A percentile compares a stretch with the other conserved stretches of the same genome.
Evolutionary conservation across 352 stramenopile genomes (phyloP).

Genomic region (Phytopythium litorale): DNA sequence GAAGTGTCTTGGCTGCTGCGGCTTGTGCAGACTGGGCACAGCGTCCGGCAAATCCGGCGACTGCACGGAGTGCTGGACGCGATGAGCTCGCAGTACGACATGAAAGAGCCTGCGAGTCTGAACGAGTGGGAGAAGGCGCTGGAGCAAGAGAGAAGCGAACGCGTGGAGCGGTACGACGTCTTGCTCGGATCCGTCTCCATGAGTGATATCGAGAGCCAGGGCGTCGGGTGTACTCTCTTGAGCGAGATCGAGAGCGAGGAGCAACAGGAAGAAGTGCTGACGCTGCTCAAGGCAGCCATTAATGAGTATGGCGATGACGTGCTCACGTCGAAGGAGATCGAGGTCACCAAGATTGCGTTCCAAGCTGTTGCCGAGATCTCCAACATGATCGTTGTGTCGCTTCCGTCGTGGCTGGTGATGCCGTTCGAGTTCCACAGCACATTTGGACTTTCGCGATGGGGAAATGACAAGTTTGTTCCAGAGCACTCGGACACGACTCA

Average conservation of each 20-base stretch:
- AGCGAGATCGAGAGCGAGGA: neutral
- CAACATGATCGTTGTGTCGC: neutral
- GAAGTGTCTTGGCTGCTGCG: neutral
- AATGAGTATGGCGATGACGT: neutral
- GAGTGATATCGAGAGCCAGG: neutral
- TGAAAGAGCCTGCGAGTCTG: neutral
- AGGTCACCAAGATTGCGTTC: neutral
- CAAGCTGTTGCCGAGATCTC: neutral
- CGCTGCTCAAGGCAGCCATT: neutral
- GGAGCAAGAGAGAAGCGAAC: neutral
- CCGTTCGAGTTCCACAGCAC: conserved; percentile 1
- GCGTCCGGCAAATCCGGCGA: neutral
- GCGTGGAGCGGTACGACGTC: neutral
- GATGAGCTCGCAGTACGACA: neutral
- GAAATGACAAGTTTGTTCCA: neutral
- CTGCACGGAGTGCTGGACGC: neutral
- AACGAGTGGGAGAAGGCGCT: neutral
- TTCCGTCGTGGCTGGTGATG: neutral
- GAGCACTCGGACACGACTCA: neutral
- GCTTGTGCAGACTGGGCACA: neutral
- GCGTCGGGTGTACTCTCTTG: neutral
- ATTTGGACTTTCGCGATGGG: neutral
- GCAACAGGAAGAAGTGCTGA: neutral
- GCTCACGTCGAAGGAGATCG: neutral
- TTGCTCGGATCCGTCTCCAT: neutral